Evolutionary conservation across 768 basidiomycete genomes (phyloP).

Genomic region (Leucogyrophana mollusca): DNA sequence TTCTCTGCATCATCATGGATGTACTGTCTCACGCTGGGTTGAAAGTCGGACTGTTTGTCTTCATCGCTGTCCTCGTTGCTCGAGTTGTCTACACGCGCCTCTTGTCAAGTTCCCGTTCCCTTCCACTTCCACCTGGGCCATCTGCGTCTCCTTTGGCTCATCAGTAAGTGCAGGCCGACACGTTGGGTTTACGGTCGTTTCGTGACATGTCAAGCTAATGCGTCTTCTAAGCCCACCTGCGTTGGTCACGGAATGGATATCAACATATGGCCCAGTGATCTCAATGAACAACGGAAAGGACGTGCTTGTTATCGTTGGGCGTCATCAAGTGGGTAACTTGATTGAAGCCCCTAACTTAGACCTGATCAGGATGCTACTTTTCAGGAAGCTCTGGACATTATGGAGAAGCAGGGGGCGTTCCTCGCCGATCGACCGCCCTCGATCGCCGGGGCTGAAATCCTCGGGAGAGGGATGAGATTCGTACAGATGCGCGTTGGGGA

Average conservation of each 20-base stretch:
- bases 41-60: not conserved
- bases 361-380: not conserved
- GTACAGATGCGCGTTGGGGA: constrained; percentile 52
- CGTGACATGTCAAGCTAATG: not conserved
- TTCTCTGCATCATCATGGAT: no score
- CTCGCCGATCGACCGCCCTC: constrained; percentile 50
- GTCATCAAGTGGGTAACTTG: constrained; percentile 13
- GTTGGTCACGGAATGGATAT: constrained; percentile 22
- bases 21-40: no score
- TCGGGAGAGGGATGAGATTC: constrained; percentile 58
- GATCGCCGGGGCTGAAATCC: constrained; percentile 55
- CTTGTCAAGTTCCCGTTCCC: not conserved
- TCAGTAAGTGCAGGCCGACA: no score
- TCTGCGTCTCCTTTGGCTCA: constrained; percentile 3
- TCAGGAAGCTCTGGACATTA: constrained; percentile 47
- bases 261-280: constrained; percentile 24
- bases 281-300: constrained; percentile 21
- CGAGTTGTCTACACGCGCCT: no score
- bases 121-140: constrained; percentile 3
- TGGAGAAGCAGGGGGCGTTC: constrained; percentile 57
- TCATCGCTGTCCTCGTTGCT: not conserved
- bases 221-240: constrained; percentile 11
- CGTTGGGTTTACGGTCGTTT: no score
- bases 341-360: not conserved
- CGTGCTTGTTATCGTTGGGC: constrained; percentile 23